Evolutionary conservation across 371 early-diverging fungal genomes (phyloP).

Genomic region (Phascolomyces articulosus): DNA sequence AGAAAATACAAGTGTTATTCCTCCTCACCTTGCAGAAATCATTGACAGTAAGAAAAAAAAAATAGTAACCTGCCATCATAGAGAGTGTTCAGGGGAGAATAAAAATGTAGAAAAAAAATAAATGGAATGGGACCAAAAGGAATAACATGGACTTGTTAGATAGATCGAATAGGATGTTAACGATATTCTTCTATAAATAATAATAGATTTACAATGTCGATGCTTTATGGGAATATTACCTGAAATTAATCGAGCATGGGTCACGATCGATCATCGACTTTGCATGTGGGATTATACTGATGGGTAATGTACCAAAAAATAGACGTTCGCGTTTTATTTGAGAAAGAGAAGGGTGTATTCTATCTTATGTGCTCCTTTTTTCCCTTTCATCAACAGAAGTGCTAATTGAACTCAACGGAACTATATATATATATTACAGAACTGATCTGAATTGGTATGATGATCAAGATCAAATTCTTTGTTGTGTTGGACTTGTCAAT

Average conservation of each 20-base stretch:
- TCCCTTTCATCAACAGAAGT: too few relatives aligned
- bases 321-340: too few relatives aligned
- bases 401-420: too few relatives aligned
- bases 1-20: constrained; percentile 47
- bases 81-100: too few relatives aligned
- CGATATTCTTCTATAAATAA: background rate
- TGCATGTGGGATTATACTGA: constrained; percentile 82
- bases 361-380: too few relatives aligned
- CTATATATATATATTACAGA: too few relatives aligned
- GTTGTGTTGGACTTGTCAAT: constrained; percentile 75
- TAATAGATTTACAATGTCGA: constrained; percentile 66
- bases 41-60: constrained; percentile 61
- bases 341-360: too few relatives aligned
- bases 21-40: constrained; percentile 70
- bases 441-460: constrained; percentile 72
- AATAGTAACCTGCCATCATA: too few relatives aligned
- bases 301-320: constrained; percentile 32
- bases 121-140: too few relatives aligned
- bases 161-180: too few relatives aligned
- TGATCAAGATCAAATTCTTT: constrained; percentile 86
- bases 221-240: constrained; percentile 87
- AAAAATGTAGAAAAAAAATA: too few relatives aligned
- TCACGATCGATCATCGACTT: constrained; percentile 76
- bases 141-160: too few relatives aligned
- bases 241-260: constrained; percentile 78